Base-by-base conservation (phyloP, 345 rosid species). In the Xanthoceras sorbifolium region DNA sequence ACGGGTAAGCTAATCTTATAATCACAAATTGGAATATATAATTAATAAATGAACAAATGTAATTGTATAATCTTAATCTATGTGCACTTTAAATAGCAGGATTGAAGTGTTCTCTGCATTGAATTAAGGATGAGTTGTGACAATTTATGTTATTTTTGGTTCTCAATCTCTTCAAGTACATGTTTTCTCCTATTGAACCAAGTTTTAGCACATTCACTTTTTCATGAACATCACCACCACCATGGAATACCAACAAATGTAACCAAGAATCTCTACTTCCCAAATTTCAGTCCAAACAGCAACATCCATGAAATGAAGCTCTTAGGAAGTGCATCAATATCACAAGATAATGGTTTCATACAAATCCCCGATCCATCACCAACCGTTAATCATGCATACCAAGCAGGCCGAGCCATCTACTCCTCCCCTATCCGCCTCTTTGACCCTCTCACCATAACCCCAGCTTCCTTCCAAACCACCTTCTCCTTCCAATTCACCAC, bases 381-480 rank as follows among this genome's bases (percentile, higher is more conserved):
- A 14, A 28, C 68, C 15, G 6, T 48, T 72, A 65, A 78, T 64
- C 34, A 29, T 3, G 18, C 71, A 12, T 3, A 6, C 54, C 75
- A 69, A 69, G 75, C 74, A 12, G 82, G 82, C 29, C 59, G 73
- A 20, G 79, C 83, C 23, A 59, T 76, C 29, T 71, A 63, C 71
- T 63, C 76, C 31, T 71, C 67, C n/a, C 73, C 83, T 1, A 65
- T 76, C 52, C 77, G 79, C 4, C 15, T 71, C 63, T 65, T 54
- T 32, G 79, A 75, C 48, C 83, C 79, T 38, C 36, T 40, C 18
- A 38, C 83, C 3, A 20, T 23, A n/a, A 31, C 64, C 64, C 23
- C 76, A 18, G 79, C 83, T 65, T 75, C 83, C 29, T 80, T 76
- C 73, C 31, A 42, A 18, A 80, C 83, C 68, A 74, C 75, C 48